A percentile compares a stretch with the other conserved stretches of the same genome.
Conservation (phyloP, 1,284 basidiomycete genomes). For the Cystobasidium slooffiae region DNA sequence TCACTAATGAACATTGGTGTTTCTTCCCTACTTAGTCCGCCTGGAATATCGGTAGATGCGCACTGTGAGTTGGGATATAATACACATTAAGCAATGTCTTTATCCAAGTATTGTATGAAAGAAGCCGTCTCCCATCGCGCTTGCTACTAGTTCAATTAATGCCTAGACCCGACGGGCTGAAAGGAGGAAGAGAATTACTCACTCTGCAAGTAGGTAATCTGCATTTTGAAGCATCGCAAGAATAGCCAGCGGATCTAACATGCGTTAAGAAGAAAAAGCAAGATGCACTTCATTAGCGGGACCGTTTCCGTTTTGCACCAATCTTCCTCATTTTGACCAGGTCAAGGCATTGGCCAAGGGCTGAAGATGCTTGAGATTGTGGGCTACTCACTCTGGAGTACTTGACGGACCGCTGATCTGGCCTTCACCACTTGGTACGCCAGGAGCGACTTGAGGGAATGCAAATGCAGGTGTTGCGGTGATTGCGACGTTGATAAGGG, state of each 20-base stretch:
- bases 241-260: slow-evolving; percentile 63
- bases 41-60: slow-evolving; percentile 72
- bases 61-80: slow-evolving; percentile 57
- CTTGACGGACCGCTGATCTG: slow-evolving; percentile 22
- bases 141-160: too few species aligned
- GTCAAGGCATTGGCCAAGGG: too few species aligned
- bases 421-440: slow-evolving; percentile 37
- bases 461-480: background rate
- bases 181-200: slow-evolving; percentile 22
- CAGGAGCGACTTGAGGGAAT: slow-evolving; percentile 38
- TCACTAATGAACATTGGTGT: slow-evolving; percentile 68
- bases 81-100: too few species aligned
- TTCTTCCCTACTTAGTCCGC: slow-evolving; percentile 68
- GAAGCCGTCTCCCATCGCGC: too few species aligned
- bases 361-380: too few species aligned
- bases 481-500: background rate
- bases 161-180: background rate
- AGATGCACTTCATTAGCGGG: background rate
- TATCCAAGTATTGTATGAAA: too few species aligned
- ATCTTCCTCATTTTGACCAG: too few species aligned
- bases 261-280: background rate
- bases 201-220: slow-evolving; percentile 68
- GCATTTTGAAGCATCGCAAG: slow-evolving; percentile 69
- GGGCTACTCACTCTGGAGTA: slow-evolving; percentile 37
- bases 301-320: background rate